Evolutionary conservation across 148 eudicot genomes (phyloP).

Genomic region (Cornus controversa): DNA sequence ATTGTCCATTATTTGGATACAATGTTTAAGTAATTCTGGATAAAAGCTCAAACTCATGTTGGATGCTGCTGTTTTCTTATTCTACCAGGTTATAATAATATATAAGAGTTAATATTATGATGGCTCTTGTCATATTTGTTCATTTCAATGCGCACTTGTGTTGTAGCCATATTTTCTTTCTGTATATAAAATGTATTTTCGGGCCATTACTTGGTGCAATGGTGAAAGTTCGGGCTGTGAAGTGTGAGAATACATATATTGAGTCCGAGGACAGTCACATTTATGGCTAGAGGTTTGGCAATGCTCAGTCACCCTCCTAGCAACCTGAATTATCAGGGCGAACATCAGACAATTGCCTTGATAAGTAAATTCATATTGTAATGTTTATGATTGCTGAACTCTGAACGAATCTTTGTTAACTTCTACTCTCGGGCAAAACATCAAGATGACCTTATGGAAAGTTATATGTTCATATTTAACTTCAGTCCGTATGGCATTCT

Average conservation of each 20-base stretch:
- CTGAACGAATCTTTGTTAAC: background rate
- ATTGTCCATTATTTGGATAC: too few relatives aligned
- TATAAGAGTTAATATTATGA: background rate
- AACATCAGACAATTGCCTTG: background rate
- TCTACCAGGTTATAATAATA: background rate
- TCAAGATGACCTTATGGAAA: too few relatives aligned
- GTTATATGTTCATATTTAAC: too few relatives aligned
- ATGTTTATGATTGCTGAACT: too few relatives aligned
- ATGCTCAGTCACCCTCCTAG: background rate
- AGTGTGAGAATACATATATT: background rate
- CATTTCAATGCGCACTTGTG: background rate
- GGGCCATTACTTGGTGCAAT: background rate
- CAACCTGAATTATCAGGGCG: background rate
- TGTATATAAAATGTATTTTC: background rate
- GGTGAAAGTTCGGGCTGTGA: background rate
- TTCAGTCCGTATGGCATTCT: background rate
- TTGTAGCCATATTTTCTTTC: background rate
- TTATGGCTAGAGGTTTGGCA: background rate
- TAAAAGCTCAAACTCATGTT: background rate
- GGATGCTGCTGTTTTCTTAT: background rate
- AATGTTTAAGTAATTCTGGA: background rate
- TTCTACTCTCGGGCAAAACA: too few relatives aligned
- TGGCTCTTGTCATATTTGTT: background rate
- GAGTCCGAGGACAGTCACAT: background rate
- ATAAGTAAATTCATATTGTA: too few relatives aligned